phyloP scores from a whole-genome alignment of 2,329 filamentous ascomycete genomes.

The Diaporthe vexans region DNA sequence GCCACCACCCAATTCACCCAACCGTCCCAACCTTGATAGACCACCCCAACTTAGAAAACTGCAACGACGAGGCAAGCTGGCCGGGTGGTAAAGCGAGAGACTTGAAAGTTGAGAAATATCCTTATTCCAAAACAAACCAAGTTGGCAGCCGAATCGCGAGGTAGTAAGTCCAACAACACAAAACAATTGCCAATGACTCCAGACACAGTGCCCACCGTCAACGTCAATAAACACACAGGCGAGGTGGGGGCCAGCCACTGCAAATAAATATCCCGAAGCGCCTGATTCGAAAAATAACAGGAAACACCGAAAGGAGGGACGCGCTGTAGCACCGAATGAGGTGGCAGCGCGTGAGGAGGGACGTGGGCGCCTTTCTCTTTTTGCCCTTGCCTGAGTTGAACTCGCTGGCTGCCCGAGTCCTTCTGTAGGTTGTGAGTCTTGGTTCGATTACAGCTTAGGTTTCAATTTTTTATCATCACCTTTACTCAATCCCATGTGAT shows the following conservation, averaged over 20 bases:
- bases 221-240: constrained; percentile 8
- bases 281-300: background rate
- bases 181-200: background rate
- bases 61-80: constrained; percentile 1
- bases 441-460: background rate
- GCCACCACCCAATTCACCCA: constrained; percentile 4
- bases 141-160: background rate
- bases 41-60: too few species aligned
- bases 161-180: constrained; percentile 7
- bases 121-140: background rate
- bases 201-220: constrained; percentile 17
- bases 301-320: constrained; percentile 15
- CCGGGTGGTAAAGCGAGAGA: constrained; percentile 5
- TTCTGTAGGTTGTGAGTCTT: background rate
- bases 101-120: background rate
- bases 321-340: constrained; percentile 22
- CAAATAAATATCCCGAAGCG: constrained; percentile 21
- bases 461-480: background rate
- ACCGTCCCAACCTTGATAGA: background rate
- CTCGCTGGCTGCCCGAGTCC: background rate
- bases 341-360: constrained; percentile 7
- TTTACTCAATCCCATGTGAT: background rate
- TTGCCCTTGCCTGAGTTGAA: background rate
- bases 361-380: constrained; percentile 4
- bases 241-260: constrained; percentile 13